Conservation (phyloP, 306 rosid species). For the Psophocarpus tetragonolobus region DNA sequence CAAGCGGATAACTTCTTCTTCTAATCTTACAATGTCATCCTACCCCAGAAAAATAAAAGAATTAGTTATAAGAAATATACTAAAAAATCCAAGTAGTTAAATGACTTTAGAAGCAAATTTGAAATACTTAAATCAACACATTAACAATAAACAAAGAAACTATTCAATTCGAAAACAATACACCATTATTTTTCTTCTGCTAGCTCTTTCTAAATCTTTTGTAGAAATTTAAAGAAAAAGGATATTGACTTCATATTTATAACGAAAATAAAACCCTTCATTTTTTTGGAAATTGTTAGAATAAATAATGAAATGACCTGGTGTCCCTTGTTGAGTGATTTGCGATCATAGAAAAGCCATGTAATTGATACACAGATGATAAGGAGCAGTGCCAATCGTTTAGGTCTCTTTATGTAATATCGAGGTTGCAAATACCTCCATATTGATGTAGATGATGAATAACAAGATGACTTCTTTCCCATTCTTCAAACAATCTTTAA, state of each 20-base stretch:
- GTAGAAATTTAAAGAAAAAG: background rate
- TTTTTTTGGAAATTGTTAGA: background rate
- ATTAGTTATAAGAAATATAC: background rate
- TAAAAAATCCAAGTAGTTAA: background rate
- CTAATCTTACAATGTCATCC: conserved; percentile 48
- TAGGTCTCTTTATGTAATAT: conserved; percentile 49
- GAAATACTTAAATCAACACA: background rate
- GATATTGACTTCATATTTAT: background rate
- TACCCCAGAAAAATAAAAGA: background rate
- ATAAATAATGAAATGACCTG: background rate
- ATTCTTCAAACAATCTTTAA: conserved; percentile 1
- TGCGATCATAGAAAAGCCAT: conserved; percentile 45
- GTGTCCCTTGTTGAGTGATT: conserved; percentile 39
- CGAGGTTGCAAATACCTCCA: conserved; percentile 48
- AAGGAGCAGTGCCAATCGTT: conserved; percentile 38
- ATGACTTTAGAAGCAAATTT: background rate
- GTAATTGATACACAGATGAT: conserved; percentile 34
- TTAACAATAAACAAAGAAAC: background rate
- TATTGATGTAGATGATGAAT: conserved; percentile 28
- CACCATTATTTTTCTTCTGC: background rate
- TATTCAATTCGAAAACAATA: background rate
- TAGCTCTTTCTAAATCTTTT: background rate
- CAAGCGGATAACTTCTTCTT: conserved; percentile 43
- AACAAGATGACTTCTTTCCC: conserved; percentile 42
- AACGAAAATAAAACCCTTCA: background rate